phyloP scores from a whole-genome alignment of 306 rosid species.

The Vigna unguiculata region DNA sequence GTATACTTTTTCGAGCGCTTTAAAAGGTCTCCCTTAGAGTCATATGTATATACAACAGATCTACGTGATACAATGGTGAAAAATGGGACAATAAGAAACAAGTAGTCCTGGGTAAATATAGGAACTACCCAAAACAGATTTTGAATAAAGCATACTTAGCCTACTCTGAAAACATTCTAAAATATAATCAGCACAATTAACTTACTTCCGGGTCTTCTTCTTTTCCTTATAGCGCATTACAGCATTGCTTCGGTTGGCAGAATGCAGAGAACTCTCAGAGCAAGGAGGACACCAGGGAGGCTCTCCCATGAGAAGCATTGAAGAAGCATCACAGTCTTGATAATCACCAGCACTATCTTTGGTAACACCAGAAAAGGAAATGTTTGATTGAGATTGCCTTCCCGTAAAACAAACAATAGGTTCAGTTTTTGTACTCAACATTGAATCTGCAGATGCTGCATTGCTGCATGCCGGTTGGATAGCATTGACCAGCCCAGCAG shows the following conservation, averaged over 20 bases:
- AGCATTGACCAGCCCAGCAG: constrained; percentile 56
- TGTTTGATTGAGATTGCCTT: constrained; percentile 70
- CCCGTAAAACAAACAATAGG: constrained; percentile 61
- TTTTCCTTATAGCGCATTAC: constrained; percentile 97
- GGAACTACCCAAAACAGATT: no score
- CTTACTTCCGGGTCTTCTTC: constrained; percentile 92
- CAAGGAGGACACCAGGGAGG: constrained; percentile 91
- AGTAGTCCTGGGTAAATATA: no score
- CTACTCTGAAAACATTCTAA: no score
- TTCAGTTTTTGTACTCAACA: constrained; percentile 80
- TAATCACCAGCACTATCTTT: constrained; percentile 75
- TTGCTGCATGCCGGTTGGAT: constrained; percentile 76
- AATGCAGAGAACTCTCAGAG: constrained; percentile 71
- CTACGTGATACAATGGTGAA: no score
- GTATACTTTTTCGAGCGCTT: no score
- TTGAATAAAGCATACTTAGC: no score
- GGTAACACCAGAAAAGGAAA: constrained; percentile 76
- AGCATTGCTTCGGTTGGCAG: constrained; percentile 84
- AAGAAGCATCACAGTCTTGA: constrained; percentile 92
- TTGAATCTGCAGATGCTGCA: constrained; percentile 85
- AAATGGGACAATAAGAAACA: no score
- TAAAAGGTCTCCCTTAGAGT: no score
- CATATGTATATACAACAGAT: no score
- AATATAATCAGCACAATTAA: constrained; percentile 20
- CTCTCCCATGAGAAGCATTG: constrained; percentile 86